Evolutionary conservation across 2,329 filamentous ascomycete species (phyloP), one percentile per base, ranked within the genome.

Genomic region (Hortaea sp.): DNA sequence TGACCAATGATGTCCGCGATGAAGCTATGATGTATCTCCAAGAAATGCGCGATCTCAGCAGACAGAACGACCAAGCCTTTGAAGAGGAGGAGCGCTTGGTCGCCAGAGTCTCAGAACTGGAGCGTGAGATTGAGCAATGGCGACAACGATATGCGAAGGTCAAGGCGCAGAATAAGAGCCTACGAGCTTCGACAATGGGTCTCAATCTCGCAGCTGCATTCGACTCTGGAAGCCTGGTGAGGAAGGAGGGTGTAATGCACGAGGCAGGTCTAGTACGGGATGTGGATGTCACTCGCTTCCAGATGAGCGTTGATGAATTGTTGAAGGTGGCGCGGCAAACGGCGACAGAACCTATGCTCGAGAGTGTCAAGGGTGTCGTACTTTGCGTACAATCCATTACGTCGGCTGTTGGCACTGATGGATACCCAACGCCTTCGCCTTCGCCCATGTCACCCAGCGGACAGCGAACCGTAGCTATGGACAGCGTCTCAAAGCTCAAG

Each of bases 281-380:
- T 65, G 78, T 95, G 9, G 85, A 95, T 63, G 81, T 98, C 54
- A 95, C 90, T 43, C 89, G 87, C 60, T 97, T 95, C 70, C 92
- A 98, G 65, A 83, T 97, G 49, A 79, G 88, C 20, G 85, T 98
- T 50, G 90, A 98, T 61, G 90, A 97, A 58, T 75, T 97, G 35
- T 74, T 98, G 32, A 83, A 83, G 53, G 78, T 76, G 37, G 88
- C 88, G 12, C 81, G 89, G 42, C 75, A 75, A 31, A 79, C 84
- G n/a, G 78, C 84, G 44, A 80, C 88, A 0, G 77, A 83, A 40
- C 78, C 78, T 53, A 82, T 92, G 31, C 81, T 94, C 42, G 84
- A 92, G 39, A 80, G 84, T 56, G 90, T 95, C 81, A 95, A 94
- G 65, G 72, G 77, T 46, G 88, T 95, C 29, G 81, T 95, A 38